Percentiles rank a stretch among this genome's conserved stretches.
Conservation (phyloP, 306 rosid species). For the Castanea mollissima region DNA sequence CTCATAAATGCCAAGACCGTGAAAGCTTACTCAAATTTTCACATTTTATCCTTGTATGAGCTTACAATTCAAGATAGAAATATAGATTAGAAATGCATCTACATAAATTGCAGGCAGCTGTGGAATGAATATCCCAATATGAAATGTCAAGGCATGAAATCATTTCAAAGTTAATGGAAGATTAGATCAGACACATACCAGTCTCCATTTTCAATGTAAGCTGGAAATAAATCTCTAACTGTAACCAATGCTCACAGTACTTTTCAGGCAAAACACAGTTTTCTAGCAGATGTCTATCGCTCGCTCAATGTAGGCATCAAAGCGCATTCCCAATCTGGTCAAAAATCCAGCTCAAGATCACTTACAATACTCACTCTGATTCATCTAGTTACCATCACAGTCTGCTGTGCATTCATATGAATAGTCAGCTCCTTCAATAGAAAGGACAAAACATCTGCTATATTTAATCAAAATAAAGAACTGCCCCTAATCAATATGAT, state of each 20-base stretch:
- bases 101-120: background rate
- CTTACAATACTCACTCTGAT: background rate
- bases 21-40: background rate
- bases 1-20: too few relatives aligned
- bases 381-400: background rate
- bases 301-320: background rate
- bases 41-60: background rate
- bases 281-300: background rate
- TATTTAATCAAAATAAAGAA: background rate
- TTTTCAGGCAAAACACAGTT: background rate
- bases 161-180: background rate
- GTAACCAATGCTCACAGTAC: background rate
- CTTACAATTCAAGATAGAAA: background rate
- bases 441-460: background rate
- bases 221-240: background rate
- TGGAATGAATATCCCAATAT: background rate
- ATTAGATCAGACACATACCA: background rate
- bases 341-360: background rate
- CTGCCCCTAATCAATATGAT: background rate
- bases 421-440: background rate
- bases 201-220: background rate
- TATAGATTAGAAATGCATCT: background rate
- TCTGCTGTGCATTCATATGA: background rate
- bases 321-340: background rate
- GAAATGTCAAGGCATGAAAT: background rate